Conservation (phyloP, 1,139 yeast species). For the Magnusiomyces clavatus region DNA sequence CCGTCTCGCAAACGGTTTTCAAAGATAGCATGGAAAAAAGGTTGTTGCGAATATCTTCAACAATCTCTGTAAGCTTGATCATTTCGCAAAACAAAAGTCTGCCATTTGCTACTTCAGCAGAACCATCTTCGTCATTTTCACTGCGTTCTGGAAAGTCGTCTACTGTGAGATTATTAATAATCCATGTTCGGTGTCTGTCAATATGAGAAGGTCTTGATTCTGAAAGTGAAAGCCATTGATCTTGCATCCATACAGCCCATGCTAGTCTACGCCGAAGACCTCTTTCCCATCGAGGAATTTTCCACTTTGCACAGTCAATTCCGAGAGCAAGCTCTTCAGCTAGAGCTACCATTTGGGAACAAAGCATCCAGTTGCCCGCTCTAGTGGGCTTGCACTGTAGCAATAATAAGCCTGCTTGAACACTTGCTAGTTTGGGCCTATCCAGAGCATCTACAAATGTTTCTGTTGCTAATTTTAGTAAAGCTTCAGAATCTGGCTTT, state of each 20-base stretch:
- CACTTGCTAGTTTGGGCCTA: conserved; percentile 38
- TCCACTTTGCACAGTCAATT: conserved; percentile 79
- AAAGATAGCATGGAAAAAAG: conserved; percentile 67
- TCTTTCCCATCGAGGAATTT: conserved; percentile 87
- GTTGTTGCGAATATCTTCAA: conserved; percentile 62
- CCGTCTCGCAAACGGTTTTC: conserved; percentile 47
- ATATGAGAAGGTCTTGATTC: conserved; percentile 76
- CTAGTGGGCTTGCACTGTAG: conserved; percentile 38
- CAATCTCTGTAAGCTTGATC: conserved; percentile 58
- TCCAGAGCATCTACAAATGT: conserved; percentile 36
- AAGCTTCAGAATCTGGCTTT: conserved; percentile 32
- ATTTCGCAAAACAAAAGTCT: conserved; percentile 61
- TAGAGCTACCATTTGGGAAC: conserved; percentile 77
- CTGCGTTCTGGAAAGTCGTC: conserved; percentile 29
- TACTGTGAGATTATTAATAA: conserved; percentile 26
- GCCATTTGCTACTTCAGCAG: conserved; percentile 67
- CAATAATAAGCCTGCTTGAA: conserved; percentile 40
- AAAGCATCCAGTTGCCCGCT: conserved; percentile 72
- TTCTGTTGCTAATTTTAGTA: conserved; percentile 33
- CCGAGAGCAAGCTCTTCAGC: conserved; percentile 86
- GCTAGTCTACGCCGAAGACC: conserved; percentile 76
- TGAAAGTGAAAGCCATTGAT: conserved; percentile 74
- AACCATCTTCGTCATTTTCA: conserved; percentile 49
- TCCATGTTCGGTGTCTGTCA: conserved; percentile 19
- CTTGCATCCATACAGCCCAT: conserved; percentile 89